phyloP scores from a whole-genome alignment of 2,329 filamentous ascomycete genomes.

The Ophiocordyceps camponoti-saundersi region DNA sequence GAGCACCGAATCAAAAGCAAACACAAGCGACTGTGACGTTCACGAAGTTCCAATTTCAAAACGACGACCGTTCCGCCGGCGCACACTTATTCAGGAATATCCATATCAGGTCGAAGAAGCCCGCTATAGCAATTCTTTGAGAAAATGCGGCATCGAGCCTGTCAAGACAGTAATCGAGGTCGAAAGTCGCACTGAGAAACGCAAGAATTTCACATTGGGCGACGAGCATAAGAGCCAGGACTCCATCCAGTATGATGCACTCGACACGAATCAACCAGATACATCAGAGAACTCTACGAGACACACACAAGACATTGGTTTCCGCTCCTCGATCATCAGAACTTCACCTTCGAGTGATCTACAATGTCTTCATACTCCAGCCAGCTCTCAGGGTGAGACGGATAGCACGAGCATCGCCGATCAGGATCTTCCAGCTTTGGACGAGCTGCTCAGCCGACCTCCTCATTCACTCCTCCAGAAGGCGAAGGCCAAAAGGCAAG shows the following conservation, averaged over 20 bases:
- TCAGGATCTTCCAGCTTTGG: constrained; percentile 19
- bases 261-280: constrained; percentile 1
- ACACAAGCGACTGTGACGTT: constrained; percentile 4
- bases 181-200: constrained; percentile 15
- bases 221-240: constrained; percentile 33
- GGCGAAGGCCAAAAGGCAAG: constrained; percentile 7
- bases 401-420: constrained; percentile 19
- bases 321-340: constrained; percentile 12
- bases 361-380: constrained; percentile 14
- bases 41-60: constrained; percentile 14
- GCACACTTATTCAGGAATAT: constrained; percentile 44
- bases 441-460: constrained; percentile 13
- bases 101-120: constrained; percentile 40
- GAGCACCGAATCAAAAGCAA: background rate
- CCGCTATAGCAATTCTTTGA: constrained; percentile 33
- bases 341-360: constrained; percentile 10
- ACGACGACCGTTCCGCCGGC: constrained; percentile 35
- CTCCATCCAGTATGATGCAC: constrained; percentile 8
- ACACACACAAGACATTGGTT: constrained; percentile 6
- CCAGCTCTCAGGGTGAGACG: constrained; percentile 17
- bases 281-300: constrained; percentile 5
- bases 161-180: constrained; percentile 22
- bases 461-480: constrained; percentile 2
- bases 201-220: constrained; percentile 25
- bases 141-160: constrained; percentile 36